Base-by-base conservation (phyloP, 768 basidiomycete genomes). In the Melanogaster broomeanus region DNA sequence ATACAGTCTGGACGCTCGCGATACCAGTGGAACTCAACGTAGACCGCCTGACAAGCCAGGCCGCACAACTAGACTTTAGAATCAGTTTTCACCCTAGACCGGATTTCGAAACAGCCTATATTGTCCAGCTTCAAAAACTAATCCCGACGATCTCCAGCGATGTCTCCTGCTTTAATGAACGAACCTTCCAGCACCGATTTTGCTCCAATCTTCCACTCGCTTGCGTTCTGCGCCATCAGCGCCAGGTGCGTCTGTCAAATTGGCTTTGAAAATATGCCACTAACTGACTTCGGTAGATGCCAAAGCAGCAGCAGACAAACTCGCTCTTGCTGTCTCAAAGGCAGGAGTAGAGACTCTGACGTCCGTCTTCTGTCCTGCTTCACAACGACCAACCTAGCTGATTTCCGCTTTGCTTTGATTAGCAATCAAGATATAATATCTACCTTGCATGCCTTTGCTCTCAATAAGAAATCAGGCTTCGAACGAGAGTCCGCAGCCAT, bases 401-500 rank as follows among this genome's bases (percentile, higher is more conserved):
- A 63, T 34, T 18, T 45, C 45, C n/a, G 22, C 34, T 55, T 34
- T 41, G 39, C 52, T 18, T 25, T 31, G 22, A 22, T 28, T 60
- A 91, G 90, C 42, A 82, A 90, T 63, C 68, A 72, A 56, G 70
- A 78, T 45, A 70, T 95, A 45, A 68, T 93, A 42, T 73, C 78
- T 45, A 80, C 83, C 31, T 73, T 94, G 42, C 83, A 88, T 49
- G 56, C 64, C 19, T 91, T 85, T 66, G 88, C 87, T 27, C 79
- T 81, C 52, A 91, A 92, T 70, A 90, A 90, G 71, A 92, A 92
- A 73, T 90, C 87, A 25, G 90, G 90, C 46, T 91, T 81, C 64
- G 92, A 93, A 68, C 87, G 92, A 52, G 93, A 94, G 75, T 90
- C 90, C 30, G 85, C 87, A 35, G 86, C 87, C 42, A 82, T 93